A percentile compares a stretch with the other conserved stretches of the same genome.
phyloP scores from a whole-genome alignment of 176 grass and related monocot species.

The Eleusine indica region DNA sequence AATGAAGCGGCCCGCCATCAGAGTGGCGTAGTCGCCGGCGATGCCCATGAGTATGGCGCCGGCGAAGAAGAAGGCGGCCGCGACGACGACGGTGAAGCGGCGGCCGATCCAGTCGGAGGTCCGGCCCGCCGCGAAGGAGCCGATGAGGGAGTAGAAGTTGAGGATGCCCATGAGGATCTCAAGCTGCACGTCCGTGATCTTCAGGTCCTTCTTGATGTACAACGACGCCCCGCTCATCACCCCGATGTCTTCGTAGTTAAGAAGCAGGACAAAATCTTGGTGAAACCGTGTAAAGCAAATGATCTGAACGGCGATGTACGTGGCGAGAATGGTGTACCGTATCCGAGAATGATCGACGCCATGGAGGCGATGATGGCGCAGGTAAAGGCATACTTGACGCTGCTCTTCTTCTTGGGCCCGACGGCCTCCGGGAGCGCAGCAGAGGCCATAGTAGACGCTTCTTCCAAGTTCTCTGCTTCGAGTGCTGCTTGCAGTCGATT shows the following conservation, averaged over 20 bases:
- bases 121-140: constrained; percentile 63
- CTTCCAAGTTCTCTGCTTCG: not conserved
- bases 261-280: not conserved
- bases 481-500: not conserved
- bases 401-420: constrained; percentile 31
- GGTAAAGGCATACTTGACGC: constrained; percentile 50
- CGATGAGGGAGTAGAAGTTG: constrained; percentile 66
- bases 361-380: constrained; percentile 72
- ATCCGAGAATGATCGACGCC: constrained; percentile 72
- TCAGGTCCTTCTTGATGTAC: constrained; percentile 64
- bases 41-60: constrained; percentile 68
- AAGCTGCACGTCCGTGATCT: constrained; percentile 54
- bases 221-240: constrained; percentile 76
- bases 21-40: constrained; percentile 47
- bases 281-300: constrained; percentile 5
- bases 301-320: not conserved
- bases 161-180: constrained; percentile 73
- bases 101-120: constrained; percentile 80
- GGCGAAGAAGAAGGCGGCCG: constrained; percentile 51
- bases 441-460: not conserved
- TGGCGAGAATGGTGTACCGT: constrained; percentile 43
- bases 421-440: constrained; percentile 20
- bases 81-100: constrained; percentile 61
- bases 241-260: constrained; percentile 46
- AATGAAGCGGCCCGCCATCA: constrained; percentile 67